A percentile compares a stretch with the other conserved stretches of the same genome.
phyloP scores from a whole-genome alignment of 1,284 basidiomycete species.

The Marasmius fiardii region DNA sequence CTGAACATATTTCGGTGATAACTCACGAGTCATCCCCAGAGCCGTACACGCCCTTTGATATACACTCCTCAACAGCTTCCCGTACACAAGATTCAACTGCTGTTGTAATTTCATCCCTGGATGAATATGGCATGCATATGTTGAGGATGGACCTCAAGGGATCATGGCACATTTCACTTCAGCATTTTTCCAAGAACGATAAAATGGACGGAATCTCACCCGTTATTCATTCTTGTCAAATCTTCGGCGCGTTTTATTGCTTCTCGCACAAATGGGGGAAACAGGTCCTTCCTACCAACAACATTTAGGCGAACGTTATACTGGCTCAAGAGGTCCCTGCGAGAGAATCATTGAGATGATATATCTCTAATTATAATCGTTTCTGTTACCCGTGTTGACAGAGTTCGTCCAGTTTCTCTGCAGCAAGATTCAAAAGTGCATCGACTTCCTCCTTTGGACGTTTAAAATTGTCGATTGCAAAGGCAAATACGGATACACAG shows the following conservation, averaged over 20 bases:
- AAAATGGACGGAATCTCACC: conserved; percentile 38
- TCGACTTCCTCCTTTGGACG: conserved; percentile 86
- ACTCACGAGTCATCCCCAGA: conserved; percentile 4
- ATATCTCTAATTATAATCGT: neutral
- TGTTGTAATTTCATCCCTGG: conserved; percentile 87
- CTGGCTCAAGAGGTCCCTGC: conserved; percentile 72
- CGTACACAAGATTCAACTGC: conserved; percentile 65
- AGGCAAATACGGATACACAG: conserved; percentile 93
- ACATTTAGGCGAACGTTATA: conserved; percentile 87
- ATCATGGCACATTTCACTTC: neutral
- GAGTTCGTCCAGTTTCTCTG: conserved; percentile 81
- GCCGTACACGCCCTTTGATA: conserved; percentile 21
- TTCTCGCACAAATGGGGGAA: conserved; percentile 73
- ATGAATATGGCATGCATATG: conserved; percentile 92
- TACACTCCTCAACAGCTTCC: conserved; percentile 33
- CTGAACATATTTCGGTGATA: neutral
- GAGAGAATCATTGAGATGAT: conserved; percentile 2
- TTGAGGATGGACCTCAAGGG: conserved; percentile 80
- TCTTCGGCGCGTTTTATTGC: conserved; percentile 76
- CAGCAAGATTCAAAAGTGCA: conserved; percentile 83
- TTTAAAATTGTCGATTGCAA: conserved; percentile 97
- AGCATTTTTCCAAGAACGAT: neutral
- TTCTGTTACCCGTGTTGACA: conserved; percentile 75
- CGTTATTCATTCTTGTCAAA: conserved; percentile 73
- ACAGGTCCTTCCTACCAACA: conserved; percentile 73